Evolutionary conservation across 306 rosid genomes (phyloP), one percentile per base, ranked within the genome.

Genomic region (Quercus glauca): DNA sequence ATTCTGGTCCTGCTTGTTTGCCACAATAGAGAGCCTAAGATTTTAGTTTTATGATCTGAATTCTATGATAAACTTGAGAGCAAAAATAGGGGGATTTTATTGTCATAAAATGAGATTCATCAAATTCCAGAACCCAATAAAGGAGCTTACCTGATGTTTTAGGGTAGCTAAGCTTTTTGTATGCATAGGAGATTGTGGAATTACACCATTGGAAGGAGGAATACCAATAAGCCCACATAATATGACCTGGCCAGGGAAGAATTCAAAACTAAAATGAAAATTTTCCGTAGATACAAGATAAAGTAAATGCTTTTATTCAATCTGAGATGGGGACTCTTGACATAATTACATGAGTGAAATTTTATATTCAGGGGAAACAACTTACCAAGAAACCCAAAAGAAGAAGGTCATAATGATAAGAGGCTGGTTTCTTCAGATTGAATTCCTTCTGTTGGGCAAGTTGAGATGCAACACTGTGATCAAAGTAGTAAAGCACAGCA

Each of bases 181-280:
- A 84, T 94, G 98, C 98, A 94, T 94, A 1, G 98, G 98, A 89
- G 98, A 94, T 83, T 94, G 98, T 55, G 98, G 98, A 79, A 94
- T 94, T 74, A 94, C 98, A 15, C 98, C 98, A 58, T 94, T 94
- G 37, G 98, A 84, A 70, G 97, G 98, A 82, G 98, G 98, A 79
- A 94, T 87, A 80, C 98, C 98, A 55, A 94, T 86, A 64, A 94
- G 98, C 67, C 98, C 98, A 71, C 98, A 91, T 51, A 94, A 74
- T 80, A 94, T 82, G 68, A 90, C 91, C 98, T 94, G 88, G 43
- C 80, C 81, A 77, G 49, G 73, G 76, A 80, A 67, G 23, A 74
- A 73, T 76, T 79, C 15, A 18, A 71, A 73, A 72, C 31, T 60
- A 67, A 59, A 74, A 9, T 52, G 72, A 57, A 67, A 80, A 78